Evolutionary conservation across 2,329 filamentous ascomycete species (phyloP), one percentile per base, ranked within the genome.

Genomic region (Claviceps digitariae): DNA sequence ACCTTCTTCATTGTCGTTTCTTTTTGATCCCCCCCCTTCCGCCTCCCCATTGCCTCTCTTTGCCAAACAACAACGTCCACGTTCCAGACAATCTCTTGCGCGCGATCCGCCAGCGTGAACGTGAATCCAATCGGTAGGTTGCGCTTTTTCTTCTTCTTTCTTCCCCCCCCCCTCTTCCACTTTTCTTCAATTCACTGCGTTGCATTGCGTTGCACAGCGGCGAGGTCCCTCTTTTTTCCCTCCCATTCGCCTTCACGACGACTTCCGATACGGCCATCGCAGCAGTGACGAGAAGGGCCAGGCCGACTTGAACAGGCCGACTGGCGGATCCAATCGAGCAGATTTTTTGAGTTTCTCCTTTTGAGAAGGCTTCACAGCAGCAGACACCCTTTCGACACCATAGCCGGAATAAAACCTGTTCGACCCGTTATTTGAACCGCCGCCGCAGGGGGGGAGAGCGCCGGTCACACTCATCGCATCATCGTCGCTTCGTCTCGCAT

Each of bases 91-190:
- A 40, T 48, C 36, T 51, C 34, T 31, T 38, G 52, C 38, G 34
- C 52, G 52, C 49, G 36, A 27, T 40, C 38, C 21, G 44, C 27
- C 44, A 27, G 49, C 25, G n/a, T 17, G 8, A 20, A n/a, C n/a
- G n/a, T n/a, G n/a, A 46, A 29, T 38, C 29, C 49, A 50, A 44
- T 54, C 52, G 49, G 52, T 54, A 54, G 51, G 52, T 54, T 17
- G 50, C 31, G n/a, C n/a, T n/a, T 20, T 6, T 27, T n/a, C 1
- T 20, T 7, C 25, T 40, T 45, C n/a, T 29, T 15, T 34, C 21
- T 41, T 44, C 20, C 41, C 12, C 13, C 29, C 6, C 13, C 9
- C 31, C n/a, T 23, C 23, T 8, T 46, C 15, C 21, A 4, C 12
- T 8, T 5, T 29, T 31, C 23, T 34, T 48, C 3, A 20, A n/a